Base-by-base conservation (phyloP, 2,329 filamentous ascomycete species). In the Bipolaris victoriae region DNA sequence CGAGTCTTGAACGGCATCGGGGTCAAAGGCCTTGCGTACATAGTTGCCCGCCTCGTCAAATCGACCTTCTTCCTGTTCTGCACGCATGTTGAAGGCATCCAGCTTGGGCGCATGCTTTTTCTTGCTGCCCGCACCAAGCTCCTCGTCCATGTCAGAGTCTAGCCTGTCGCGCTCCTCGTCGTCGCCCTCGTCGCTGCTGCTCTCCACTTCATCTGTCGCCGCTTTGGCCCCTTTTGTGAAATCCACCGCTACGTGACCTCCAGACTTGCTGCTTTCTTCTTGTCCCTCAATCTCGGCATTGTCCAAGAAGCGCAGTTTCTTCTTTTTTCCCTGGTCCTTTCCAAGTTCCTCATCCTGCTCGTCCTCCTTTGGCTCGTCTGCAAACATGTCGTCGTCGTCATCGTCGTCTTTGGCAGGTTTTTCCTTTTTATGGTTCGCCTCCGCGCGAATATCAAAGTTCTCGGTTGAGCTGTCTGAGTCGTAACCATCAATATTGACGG, bases 401-500 rank as follows among this genome's bases (percentile, higher is more conserved):
- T 72, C 69, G 13, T 72, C 66, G 11, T 71, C 62, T 18, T 85
- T 82, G n/a, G 70, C 70, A 7, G 78, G 75, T 13, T 77, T 75
- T 61, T 71, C 76, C 49, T 66, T 80, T 60, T 65, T 81, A 51
- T 78, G 80, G 62, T 83, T 79, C 54, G 84, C 83, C 57, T 88
- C 86, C 5, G 90, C 89, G 49, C 90, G 86, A 31, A 84, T 85
- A 66, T 95, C 86, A 75, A 97, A 96, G 43, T 90, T 92, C 72
- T 98, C 95, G 63, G 96, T 94, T 50, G 94, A 96, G 55, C 84
- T 87, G 77, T 99, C 95, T 9, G 90, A 95, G 67, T 98, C 94
- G 79, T 98, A 99, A 49, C 95, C 95, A 71, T 98, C 95, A 39
- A 99, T 87, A 71, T 98, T 97, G 53, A 99, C 91, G 0, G 94